Conservation (phyloP, 106 monocot species). For the Iris macrosiphon region DNA sequence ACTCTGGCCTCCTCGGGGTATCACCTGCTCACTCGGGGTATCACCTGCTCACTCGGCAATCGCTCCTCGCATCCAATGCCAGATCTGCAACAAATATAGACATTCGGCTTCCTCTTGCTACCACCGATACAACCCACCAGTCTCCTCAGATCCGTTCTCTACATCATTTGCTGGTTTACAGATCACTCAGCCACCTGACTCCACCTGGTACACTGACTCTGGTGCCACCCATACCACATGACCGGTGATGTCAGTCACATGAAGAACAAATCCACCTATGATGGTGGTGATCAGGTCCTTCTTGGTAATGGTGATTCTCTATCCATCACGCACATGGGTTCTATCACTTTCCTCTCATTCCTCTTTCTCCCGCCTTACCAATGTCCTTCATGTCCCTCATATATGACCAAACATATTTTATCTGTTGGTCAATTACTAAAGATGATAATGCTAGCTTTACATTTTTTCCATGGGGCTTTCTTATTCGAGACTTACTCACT, state of each 20-base stretch:
- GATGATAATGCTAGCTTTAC: no score
- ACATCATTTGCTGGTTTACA: neutral
- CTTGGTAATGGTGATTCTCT: conserved; percentile 5
- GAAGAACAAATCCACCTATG: neutral
- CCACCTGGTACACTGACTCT: neutral
- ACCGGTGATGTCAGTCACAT: neutral
- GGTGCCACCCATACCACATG: neutral
- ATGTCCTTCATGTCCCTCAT: neutral
- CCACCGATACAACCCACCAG: neutral
- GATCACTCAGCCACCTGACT: neutral
- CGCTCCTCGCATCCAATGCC: neutral
- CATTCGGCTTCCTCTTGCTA: neutral
- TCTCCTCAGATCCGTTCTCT: neutral
- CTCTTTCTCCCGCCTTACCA: neutral
- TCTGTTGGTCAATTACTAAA: conserved; percentile 1
- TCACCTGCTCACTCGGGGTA: no score
- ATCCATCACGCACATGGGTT: neutral
- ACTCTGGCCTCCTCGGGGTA: neutral
- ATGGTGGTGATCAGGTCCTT: neutral
- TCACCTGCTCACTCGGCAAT: neutral
- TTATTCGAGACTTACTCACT: neutral
- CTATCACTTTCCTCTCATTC: neutral
- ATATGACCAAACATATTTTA: neutral
- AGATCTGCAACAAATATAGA: neutral
- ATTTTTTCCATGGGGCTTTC: neutral